Conservation (phyloP, 345 rosid genomes). For the Noccaea bulbosa region DNA sequence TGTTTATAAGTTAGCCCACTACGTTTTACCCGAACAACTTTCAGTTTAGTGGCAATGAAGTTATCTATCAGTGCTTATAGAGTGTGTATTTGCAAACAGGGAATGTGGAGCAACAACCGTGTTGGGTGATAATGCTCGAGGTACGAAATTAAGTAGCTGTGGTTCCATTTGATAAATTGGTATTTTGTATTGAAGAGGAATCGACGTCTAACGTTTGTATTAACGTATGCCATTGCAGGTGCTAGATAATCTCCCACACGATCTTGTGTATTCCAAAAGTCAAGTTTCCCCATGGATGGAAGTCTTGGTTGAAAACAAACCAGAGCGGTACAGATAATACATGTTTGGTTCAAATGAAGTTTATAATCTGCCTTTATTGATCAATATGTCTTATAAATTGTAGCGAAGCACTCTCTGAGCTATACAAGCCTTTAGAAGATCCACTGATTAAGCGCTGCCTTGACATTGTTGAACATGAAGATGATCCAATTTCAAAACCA, state of each 20-base stretch:
- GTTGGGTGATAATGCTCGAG: conserved; percentile 99
- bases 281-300: conserved; percentile 91
- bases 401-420: conserved; percentile 68
- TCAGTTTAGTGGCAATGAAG: conserved; percentile 4
- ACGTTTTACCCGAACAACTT: not conserved
- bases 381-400: conserved; percentile 29
- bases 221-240: conserved; percentile 58
- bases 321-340: conserved; percentile 53
- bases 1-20: not conserved
- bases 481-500: conserved; percentile 46
- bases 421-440: conserved; percentile 76
- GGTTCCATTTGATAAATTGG: conserved; percentile 2
- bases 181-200: conserved; percentile 7
- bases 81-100: conserved; percentile 50
- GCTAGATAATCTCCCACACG: conserved; percentile 98
- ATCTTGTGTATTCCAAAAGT: conserved; percentile 79
- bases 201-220: conserved; percentile 4
- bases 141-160: conserved; percentile 42
- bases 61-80: conserved; percentile 29
- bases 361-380: conserved; percentile 24
- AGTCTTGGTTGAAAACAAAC: conserved; percentile 86
- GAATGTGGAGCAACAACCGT: conserved; percentile 72
- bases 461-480: conserved; percentile 63
- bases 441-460: conserved; percentile 69
- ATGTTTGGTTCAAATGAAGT: conserved; percentile 10